Evolutionary conservation across 177 flowering plant genomes (phyloP).

Genomic region (Tripterygium wilfordii): DNA sequence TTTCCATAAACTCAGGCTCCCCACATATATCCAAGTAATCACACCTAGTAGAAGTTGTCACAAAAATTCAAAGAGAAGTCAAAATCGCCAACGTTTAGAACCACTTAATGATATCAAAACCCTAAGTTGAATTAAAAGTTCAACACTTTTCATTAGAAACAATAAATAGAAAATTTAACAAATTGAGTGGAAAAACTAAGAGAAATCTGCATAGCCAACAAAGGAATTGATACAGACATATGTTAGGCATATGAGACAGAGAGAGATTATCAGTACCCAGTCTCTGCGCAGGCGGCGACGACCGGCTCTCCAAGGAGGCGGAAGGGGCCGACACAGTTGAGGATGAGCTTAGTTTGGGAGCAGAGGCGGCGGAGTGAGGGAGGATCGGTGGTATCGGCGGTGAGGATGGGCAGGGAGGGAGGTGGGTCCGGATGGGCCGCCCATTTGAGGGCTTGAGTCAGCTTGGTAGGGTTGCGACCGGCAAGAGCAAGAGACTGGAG

Average conservation of each 20-base stretch:
- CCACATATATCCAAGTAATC: conserved; percentile 86
- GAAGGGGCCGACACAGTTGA: conserved; percentile 90
- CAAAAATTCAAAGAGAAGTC: neutral
- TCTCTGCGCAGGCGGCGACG: conserved; percentile 67
- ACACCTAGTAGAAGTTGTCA: conserved; percentile 21
- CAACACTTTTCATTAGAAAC: too few species aligned
- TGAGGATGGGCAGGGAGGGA: conserved; percentile 41
- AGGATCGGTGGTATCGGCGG: conserved; percentile 47
- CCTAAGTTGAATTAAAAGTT: too few species aligned
- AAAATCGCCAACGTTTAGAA: too few species aligned
- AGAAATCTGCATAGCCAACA: too few species aligned
- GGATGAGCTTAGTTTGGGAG: conserved; percentile 48
- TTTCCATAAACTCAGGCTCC: conserved; percentile 95
- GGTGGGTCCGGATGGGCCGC: conserved; percentile 40
- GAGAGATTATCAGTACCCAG: conserved; percentile 20
- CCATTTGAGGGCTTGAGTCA: conserved; percentile 43
- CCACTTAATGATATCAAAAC: too few species aligned
- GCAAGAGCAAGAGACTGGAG: conserved; percentile 68
- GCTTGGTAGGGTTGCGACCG: conserved; percentile 50
- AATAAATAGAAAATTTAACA: neutral
- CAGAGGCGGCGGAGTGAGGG: conserved; percentile 51
- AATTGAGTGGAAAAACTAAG: neutral
- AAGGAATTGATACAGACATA: too few species aligned
- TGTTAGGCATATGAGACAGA: too few species aligned
- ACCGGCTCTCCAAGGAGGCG: conserved; percentile 81